Percentiles rank a stretch among this genome's conserved stretches.
phyloP scores from a whole-genome alignment of 2,329 filamentous ascomycete genomes.

The Paracoccidioides brasiliensis region DNA sequence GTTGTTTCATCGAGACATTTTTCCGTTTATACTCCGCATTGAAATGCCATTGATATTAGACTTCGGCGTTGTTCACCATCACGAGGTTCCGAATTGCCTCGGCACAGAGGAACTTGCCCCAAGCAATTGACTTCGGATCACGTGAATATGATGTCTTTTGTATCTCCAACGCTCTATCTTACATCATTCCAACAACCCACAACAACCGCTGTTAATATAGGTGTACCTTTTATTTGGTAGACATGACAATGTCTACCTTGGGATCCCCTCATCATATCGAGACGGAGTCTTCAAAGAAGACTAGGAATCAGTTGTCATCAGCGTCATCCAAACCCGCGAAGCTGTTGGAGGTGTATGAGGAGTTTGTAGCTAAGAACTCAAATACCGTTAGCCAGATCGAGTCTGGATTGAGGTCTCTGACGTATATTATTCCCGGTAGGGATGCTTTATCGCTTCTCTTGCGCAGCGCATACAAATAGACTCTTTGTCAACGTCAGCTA shows the following conservation, averaged over 20 bases:
- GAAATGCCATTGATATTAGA: too few relatives aligned
- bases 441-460: background rate
- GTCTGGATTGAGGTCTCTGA: constrained; percentile 78
- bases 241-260: background rate
- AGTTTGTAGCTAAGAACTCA: constrained; percentile 91
- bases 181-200: background rate
- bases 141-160: too few relatives aligned
- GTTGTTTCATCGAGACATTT: too few relatives aligned
- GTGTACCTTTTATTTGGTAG: background rate
- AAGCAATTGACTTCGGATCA: too few relatives aligned
- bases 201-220: background rate
- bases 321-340: constrained; percentile 26
- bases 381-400: constrained; percentile 92
- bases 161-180: too few relatives aligned
- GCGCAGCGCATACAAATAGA: background rate
- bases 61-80: too few relatives aligned
- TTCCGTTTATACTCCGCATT: too few relatives aligned
- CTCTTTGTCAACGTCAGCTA: background rate
- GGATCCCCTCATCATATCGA: constrained; percentile 3
- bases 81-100: too few relatives aligned
- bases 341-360: constrained; percentile 33
- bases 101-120: too few relatives aligned
- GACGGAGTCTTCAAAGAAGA: constrained; percentile 23
- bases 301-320: constrained; percentile 18
- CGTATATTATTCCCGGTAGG: constrained; percentile 79